Evolutionary conservation across 306 rosid genomes (phyloP).

Genomic region (Acacia acuminata): DNA sequence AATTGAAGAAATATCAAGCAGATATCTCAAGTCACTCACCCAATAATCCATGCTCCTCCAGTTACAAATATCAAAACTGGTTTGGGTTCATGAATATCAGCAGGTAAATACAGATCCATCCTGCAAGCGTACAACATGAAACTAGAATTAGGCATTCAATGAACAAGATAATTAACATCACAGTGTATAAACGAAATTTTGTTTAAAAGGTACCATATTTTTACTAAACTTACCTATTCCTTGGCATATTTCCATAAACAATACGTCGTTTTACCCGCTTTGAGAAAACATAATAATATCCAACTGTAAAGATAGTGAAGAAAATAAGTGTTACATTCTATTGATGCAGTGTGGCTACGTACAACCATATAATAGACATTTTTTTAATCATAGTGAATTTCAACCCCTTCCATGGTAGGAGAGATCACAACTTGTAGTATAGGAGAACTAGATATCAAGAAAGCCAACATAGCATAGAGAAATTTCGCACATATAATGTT

Average conservation of each 20-base stretch:
- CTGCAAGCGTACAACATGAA: conserved; percentile 48
- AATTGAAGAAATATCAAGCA: conserved; percentile 26
- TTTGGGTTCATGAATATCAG: conserved; percentile 50
- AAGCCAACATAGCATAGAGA: not conserved
- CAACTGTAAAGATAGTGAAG: conserved; percentile 59
- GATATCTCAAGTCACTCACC: conserved; percentile 58
- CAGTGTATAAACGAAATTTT: not conserved
- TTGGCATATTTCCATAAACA: conserved; percentile 80
- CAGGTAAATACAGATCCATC: conserved; percentile 86
- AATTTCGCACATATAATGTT: not conserved
- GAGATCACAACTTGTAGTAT: conserved; percentile 1
- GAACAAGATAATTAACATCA: conserved; percentile 23
- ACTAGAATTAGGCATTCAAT: conserved; percentile 9
- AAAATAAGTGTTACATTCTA: conserved; percentile 30
- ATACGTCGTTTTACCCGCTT: conserved; percentile 72
- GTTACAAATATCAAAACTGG: conserved; percentile 96
- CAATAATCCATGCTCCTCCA: conserved; percentile 99
- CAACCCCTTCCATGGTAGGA: not conserved
- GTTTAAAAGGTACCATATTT: not conserved
- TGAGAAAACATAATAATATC: conserved; percentile 74
- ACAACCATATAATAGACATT: not conserved
- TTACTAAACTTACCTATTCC: conserved; percentile 76
- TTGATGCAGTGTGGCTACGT: not conserved
- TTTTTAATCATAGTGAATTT: not conserved
- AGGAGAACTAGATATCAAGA: conserved; percentile 16